Percentiles rank a stretch among this genome's conserved stretches.
These are phyloP conservation scores for Aspergillus sclerotioniger DNA, from an alignment of 495 filamentous ascomycete species.

Conservation along the genomic window DNA sequence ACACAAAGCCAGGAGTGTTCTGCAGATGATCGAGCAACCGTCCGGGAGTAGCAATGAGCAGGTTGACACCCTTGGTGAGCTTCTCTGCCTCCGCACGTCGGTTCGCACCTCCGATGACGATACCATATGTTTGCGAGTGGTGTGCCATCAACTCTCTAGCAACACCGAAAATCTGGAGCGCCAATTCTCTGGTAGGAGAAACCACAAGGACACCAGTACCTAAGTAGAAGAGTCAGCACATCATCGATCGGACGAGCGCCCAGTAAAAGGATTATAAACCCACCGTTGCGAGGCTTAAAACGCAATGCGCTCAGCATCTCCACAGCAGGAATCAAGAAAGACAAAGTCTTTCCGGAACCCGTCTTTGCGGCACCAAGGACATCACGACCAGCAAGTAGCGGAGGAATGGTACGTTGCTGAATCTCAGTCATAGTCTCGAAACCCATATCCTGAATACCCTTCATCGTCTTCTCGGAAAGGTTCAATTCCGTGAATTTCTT, in stretches of 20 bases:
- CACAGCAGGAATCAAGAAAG: slow-evolving; percentile 90
- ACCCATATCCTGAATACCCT: slow-evolving; percentile 85
- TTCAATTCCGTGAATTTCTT: slow-evolving; percentile 76
- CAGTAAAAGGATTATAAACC: slow-evolving; percentile 1
- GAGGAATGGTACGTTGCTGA: slow-evolving; percentile 83
- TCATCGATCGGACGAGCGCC: background rate
- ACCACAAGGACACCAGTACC: slow-evolving; percentile 87
- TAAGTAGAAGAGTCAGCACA: slow-evolving; percentile 11
- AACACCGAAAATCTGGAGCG: slow-evolving; percentile 94
- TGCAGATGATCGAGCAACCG: slow-evolving; percentile 91
- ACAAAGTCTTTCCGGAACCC: slow-evolving; percentile 90
- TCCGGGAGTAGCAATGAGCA: slow-evolving; percentile 91
- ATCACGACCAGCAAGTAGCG: slow-evolving; percentile 83
- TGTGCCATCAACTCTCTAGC: slow-evolving; percentile 85
- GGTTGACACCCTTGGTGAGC: slow-evolving; percentile 88
- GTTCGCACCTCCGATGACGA: slow-evolving; percentile 95
- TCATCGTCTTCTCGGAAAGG: slow-evolving; percentile 80
- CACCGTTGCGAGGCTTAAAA: slow-evolving; percentile 77
- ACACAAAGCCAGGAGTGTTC: slow-evolving; percentile 88
- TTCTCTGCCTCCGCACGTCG: slow-evolving; percentile 90
- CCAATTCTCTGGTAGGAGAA: slow-evolving; percentile 69
- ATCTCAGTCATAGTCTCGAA: slow-evolving; percentile 97
- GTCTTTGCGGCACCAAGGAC: slow-evolving; percentile 97
- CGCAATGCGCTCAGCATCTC: slow-evolving; percentile 90
- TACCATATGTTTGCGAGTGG: slow-evolving; percentile 91